A percentile compares a stretch with the other conserved stretches of the same genome.
phyloP scores from a whole-genome alignment of 2,329 filamentous ascomycete species.

The Botrytis aclada region DNA sequence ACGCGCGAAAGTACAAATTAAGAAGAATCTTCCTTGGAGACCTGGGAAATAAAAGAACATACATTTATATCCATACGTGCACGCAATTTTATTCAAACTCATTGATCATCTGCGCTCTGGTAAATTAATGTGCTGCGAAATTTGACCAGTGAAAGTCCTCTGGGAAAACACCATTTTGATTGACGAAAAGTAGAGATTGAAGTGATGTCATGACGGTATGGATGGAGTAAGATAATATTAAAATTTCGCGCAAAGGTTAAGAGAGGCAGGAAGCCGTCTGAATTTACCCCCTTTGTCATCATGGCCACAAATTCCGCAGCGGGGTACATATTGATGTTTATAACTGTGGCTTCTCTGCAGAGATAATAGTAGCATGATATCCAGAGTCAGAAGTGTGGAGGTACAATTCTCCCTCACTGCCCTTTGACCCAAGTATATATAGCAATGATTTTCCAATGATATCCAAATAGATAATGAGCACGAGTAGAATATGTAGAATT shows the following conservation, averaged over 20 bases:
- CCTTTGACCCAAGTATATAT: neutral
- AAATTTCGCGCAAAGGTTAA: neutral
- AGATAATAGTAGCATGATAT: neutral
- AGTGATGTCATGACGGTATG: too few relatives aligned
- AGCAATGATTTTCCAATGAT: neutral
- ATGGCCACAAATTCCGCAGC: neutral
- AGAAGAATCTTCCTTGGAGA: neutral
- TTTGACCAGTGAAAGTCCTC: neutral
- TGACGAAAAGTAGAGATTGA: too few relatives aligned
- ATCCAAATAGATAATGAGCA: neutral
- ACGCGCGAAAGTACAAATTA: neutral
- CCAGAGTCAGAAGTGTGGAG: neutral
- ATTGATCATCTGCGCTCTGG: neutral
- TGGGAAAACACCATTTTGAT: too few relatives aligned
- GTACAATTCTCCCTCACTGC: neutral
- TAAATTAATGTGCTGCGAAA: neutral
- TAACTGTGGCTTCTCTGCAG: neutral
- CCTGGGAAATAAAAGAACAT: neutral
- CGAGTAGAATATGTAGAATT: too few relatives aligned
- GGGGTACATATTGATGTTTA: neutral
- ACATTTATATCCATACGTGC: neutral
- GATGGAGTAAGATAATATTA: neutral
- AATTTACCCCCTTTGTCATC: neutral
- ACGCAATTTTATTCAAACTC: neutral
- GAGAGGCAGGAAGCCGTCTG: neutral